phyloP scores from a whole-genome alignment of 2,329 filamentous ascomycete species.

The Ophiobolus disseminans region DNA sequence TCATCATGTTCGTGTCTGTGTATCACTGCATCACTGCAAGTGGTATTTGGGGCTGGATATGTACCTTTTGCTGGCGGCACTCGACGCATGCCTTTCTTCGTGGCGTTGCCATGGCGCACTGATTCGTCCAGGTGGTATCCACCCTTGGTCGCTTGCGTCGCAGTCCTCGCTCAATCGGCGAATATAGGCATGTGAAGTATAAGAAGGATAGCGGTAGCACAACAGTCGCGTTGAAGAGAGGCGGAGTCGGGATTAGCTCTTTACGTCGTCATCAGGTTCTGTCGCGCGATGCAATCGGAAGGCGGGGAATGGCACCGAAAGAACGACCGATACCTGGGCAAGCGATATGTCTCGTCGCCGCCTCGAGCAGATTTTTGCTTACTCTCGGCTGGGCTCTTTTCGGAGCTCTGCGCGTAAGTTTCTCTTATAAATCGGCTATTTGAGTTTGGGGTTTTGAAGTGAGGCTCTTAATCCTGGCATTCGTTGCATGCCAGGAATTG shows the following conservation, averaged over 20 bases:
- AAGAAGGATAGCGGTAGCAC: constrained; percentile 13
- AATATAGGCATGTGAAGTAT: constrained; percentile 32
- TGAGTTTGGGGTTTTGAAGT: constrained; percentile 23
- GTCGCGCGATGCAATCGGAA: constrained; percentile 38
- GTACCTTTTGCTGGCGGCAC: constrained; percentile 49
- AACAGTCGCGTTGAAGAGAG: constrained; percentile 19
- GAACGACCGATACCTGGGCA: constrained; percentile 27
- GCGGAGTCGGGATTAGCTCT: constrained; percentile 31
- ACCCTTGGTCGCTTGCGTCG: constrained; percentile 25
- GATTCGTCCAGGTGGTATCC: constrained; percentile 29
- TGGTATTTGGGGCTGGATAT: constrained; percentile 4
- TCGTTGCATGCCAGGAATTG: constrained; percentile 29
- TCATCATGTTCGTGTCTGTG: constrained; percentile 4
- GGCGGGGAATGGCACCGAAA: constrained; percentile 42
- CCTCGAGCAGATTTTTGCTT: constrained; percentile 12
- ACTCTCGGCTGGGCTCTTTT: constrained; percentile 11
- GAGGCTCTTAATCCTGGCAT: constrained; percentile 29
- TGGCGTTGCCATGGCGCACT: constrained; percentile 41
- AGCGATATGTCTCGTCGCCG: constrained; percentile 23
- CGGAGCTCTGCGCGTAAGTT: constrained; percentile 22
- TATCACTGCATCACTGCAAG: constrained; percentile 2
- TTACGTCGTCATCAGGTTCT: constrained; percentile 44
- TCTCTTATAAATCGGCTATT: constrained; percentile 32
- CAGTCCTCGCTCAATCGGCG: constrained; percentile 33
- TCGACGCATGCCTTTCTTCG: constrained; percentile 48